Percentiles rank a stretch among this genome's conserved stretches.
phyloP scores from a whole-genome alignment of 768 basidiomycete genomes.

The Brasilioporus rufonigricans region DNA sequence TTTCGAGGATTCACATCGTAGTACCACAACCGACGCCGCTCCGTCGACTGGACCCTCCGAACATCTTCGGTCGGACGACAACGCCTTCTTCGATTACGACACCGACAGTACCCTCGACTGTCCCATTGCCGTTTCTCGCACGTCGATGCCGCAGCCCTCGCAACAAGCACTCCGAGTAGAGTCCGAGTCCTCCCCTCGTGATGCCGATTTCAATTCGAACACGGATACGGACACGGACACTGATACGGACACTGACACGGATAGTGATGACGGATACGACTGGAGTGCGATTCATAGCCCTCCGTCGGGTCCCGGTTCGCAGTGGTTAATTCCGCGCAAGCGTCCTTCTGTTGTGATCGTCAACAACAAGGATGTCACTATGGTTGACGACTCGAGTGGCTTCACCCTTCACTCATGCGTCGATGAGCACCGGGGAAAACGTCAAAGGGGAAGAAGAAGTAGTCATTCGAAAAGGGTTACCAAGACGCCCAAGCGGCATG shows the following conservation, averaged over 20 bases:
- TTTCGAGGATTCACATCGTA: neutral
- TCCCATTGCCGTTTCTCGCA: neutral
- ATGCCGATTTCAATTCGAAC: constrained; percentile 5
- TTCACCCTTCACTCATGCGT: neutral
- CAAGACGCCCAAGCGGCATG: constrained; percentile 15
- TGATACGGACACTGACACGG: constrained; percentile 16
- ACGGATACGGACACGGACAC: constrained; percentile 13
- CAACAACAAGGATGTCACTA: neutral
- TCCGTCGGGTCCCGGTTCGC: constrained; percentile 7
- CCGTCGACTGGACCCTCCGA: neutral
- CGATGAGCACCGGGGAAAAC: constrained; percentile 14
- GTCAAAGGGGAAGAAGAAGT: constrained; percentile 11
- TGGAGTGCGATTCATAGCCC: constrained; percentile 8
- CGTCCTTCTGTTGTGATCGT: constrained; percentile 19
- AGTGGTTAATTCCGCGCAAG: constrained; percentile 22
- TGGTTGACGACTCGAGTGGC: neutral
- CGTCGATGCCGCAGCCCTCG: neutral
- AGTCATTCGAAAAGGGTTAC: neutral
- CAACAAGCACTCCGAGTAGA: neutral
- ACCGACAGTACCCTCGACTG: constrained; percentile 19
- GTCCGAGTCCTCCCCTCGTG: constrained; percentile 5
- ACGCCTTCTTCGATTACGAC: constrained; percentile 20
- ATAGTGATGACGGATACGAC: constrained; percentile 15
- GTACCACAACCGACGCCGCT: neutral
- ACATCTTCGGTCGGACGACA: constrained; percentile 4